A percentile compares a stretch with the other conserved stretches of the same genome.
phyloP scores from a whole-genome alignment of 805 yeast species.

The Nakazawaea populi region DNA sequence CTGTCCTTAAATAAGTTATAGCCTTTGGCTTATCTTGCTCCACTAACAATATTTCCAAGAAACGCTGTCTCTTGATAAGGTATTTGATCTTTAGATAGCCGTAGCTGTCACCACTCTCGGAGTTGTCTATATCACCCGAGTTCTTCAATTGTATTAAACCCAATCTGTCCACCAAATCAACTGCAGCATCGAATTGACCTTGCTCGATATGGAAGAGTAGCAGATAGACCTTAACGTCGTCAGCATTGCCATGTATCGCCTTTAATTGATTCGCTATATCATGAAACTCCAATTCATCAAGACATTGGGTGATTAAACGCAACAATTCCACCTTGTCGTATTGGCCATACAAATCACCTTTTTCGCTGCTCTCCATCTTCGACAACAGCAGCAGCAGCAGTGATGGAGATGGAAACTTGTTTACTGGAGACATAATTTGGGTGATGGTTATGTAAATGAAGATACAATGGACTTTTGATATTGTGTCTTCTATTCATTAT shows the following conservation, averaged over 20 bases:
- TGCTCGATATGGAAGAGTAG: conserved; percentile 31
- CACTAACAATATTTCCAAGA: conserved; percentile 32
- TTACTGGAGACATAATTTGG: no score
- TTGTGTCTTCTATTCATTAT: no score
- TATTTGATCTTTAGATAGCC: conserved; percentile 18
- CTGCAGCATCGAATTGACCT: conserved; percentile 39
- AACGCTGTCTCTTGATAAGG: conserved; percentile 33
- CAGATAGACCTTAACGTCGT: conserved; percentile 22
- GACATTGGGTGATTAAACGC: conserved; percentile 38
- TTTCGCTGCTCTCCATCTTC: no score
- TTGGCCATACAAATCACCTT: conserved; percentile 1
- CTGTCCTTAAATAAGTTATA: conserved; percentile 29
- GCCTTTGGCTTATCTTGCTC: conserved; percentile 27
- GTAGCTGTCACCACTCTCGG: background rate
- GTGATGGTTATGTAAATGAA: no score
- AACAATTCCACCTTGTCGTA: conserved; percentile 7
- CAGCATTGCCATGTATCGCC: conserved; percentile 13
- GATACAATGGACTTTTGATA: no score
- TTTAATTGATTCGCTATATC: conserved; percentile 33
- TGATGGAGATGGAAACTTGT: no score
- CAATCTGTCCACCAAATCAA: conserved; percentile 17
- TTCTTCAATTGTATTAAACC: background rate
- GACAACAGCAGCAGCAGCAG: no score
- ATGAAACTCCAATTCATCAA: conserved; percentile 43
- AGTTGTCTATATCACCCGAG: background rate